Conservation (phyloP, 805 yeast species). For the Hanseniaspora occidentalis region DNA sequence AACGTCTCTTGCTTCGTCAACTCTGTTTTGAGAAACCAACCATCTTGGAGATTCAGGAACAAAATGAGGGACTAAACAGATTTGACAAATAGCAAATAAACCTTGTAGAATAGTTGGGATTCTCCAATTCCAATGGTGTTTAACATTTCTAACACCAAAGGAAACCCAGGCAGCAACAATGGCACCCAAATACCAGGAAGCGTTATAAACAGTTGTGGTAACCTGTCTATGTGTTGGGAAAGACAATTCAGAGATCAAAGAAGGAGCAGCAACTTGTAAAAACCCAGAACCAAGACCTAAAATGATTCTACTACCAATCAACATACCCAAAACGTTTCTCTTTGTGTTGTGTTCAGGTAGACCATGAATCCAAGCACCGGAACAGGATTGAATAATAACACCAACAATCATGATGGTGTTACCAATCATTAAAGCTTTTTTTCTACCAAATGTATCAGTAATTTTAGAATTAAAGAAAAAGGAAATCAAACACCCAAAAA, state of each 20-base stretch:
- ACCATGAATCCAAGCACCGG: constrained; percentile 18
- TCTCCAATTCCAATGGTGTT: constrained; percentile 35
- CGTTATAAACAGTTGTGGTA: constrained; percentile 35
- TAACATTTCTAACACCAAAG: constrained; percentile 29
- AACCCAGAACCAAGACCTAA: constrained; percentile 36
- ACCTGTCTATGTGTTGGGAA: constrained; percentile 34
- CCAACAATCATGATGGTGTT: constrained; percentile 13
- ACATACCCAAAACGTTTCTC: constrained; percentile 26
- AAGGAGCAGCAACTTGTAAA: constrained; percentile 33
- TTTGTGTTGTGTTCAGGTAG: constrained; percentile 26
- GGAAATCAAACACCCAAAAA: constrained; percentile 29
- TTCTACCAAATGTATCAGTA: constrained; percentile 32
- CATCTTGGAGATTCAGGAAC: constrained; percentile 42
- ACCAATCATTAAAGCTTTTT: constrained; percentile 18
- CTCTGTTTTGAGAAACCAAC: constrained; percentile 28
- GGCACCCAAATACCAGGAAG: constrained; percentile 44
- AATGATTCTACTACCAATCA: constrained; percentile 33
- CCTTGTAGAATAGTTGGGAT: constrained; percentile 43
- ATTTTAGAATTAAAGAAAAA: constrained; percentile 19
- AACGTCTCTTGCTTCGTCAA: constrained; percentile 31
- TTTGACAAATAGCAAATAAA: constrained; percentile 32
- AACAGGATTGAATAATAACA: constrained; percentile 8
- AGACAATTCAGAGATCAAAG: constrained; percentile 37
- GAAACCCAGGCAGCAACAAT: constrained; percentile 39
- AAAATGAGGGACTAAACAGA: constrained; percentile 25